phyloP scores from a whole-genome alignment of 192 early-diverging fungal genomes.

The Nowakowskiella sp. region DNA sequence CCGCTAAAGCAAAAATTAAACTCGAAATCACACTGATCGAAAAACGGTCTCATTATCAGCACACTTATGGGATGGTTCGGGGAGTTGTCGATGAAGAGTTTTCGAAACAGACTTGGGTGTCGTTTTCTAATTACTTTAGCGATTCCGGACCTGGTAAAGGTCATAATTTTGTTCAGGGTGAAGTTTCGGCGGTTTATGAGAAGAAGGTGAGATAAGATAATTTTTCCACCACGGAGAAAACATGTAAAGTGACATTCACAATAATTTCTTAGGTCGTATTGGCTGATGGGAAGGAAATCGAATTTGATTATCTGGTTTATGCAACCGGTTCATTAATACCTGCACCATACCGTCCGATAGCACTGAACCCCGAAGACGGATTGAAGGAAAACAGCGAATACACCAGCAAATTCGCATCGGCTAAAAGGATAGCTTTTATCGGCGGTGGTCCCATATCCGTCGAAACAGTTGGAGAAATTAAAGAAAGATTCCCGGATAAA shows the following conservation, averaged over 20 bases:
- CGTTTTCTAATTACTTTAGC: not conserved
- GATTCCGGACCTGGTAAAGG: not conserved
- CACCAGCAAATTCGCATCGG: not conserved
- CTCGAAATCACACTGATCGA: not conserved
- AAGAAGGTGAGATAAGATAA: not conserved
- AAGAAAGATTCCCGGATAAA: not conserved
- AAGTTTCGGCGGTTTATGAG: not conserved
- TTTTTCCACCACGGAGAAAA: no score
- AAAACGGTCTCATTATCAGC: not conserved
- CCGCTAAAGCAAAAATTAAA: not conserved
- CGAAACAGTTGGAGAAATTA: not conserved
- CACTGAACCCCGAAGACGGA: not conserved
- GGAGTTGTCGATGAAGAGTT: not conserved
- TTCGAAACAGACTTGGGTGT: not conserved
- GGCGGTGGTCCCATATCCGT: not conserved
- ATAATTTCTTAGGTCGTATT: not conserved
- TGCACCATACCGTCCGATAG: not conserved
- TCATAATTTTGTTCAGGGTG: not conserved
- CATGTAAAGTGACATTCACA: no score
- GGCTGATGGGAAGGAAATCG: not conserved
- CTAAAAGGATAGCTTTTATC: not conserved
- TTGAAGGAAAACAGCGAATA: not conserved
- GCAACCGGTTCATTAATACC: not conserved
- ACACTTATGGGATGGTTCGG: not conserved
- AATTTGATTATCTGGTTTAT: not conserved